Evolutionary conservation across 2,329 filamentous ascomycete species (phyloP), one percentile per base, ranked within the genome.

Genomic region (Hypoxylon sp.): DNA sequence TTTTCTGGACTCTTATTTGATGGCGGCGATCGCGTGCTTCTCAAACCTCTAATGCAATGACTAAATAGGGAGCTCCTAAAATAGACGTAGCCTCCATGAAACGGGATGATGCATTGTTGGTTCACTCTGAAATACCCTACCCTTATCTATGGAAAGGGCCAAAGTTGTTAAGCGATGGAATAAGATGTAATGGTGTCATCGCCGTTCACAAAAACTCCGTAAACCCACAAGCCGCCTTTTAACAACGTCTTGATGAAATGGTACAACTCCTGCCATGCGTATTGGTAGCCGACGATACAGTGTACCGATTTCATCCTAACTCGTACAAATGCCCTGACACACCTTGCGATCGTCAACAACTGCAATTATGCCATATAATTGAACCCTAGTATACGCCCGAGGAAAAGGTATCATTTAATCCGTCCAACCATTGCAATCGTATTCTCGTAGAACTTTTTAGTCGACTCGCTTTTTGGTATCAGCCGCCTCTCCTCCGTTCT

Each of bases 401-500:
- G 34, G 36, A 55, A 63, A 67, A 72, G 68, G 67, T 73, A 76
- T 73, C 70, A 72, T 72, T 72, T 48, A 72, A 70, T 63, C 67
- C 60, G 60, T 70, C 69, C 57, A 57, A 64, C 67, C 69, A 41
- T 70, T 63, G 36, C 41, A 52, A 61, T 69, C 63, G 57, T 71
- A 43, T 65, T 36, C 56, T 72, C 53, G 52, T 73, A 63, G 41
- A 57, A 21, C 28, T 45, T 58, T 57, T 32, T 70, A 80, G 65
- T 80, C 78, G 41, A 74, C 76, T 61, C 79, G 77, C 65, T 79
- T 80, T 71, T 78, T 80, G 63, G 70, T 60, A 19, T 73, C 70
- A 23, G 57, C 65, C 32, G 68, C 69, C 34, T 77, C 77, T 14
- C 63, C 73, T 5, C 74, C 72, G 30, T 76, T 75, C 34, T 70